These are phyloP conservation scores for Penicillium hordei DNA, from an alignment of 2,329 filamentous ascomycete species.

Conservation along the genomic window DNA sequence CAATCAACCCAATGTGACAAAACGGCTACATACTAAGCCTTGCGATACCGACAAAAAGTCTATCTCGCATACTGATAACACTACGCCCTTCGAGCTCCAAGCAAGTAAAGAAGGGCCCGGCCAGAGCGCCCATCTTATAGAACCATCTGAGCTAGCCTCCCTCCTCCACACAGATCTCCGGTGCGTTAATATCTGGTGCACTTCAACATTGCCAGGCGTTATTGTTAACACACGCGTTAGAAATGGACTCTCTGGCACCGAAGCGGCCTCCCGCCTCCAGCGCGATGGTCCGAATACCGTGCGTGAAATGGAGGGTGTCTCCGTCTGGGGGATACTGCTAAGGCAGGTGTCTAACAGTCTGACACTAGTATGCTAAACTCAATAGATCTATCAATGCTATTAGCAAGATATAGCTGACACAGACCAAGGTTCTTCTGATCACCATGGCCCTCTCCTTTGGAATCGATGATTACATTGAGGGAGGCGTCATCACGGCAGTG, in stretches of 20 bases:
- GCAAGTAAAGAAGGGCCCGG: background rate
- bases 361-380: conserved; percentile 56
- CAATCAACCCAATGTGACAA: conserved; percentile 20
- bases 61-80: conserved; percentile 5
- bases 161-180: conserved; percentile 20
- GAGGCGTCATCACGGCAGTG: conserved; percentile 59
- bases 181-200: conserved; percentile 7
- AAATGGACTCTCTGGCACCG: conserved; percentile 63
- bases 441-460: conserved; percentile 66
- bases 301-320: conserved; percentile 69
- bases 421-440: conserved; percentile 65
- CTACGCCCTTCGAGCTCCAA: conserved; percentile 4
- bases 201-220: background rate
- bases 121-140: conserved; percentile 17
- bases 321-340: conserved; percentile 72
- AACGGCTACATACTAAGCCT: conserved; percentile 16
- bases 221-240: conserved; percentile 17
- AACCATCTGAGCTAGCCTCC: conserved; percentile 12
- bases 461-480: conserved; percentile 58
- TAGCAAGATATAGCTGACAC: conserved; percentile 9
- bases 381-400: background rate
- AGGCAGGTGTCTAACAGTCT: conserved; percentile 76
- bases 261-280: conserved; percentile 65
- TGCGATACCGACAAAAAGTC: conserved; percentile 20
- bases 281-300: conserved; percentile 70